Percentiles rank a stretch among this genome's conserved stretches.
Conservation (phyloP, 2,329 filamentous ascomycete genomes). For the Neocatenulostroma microsporum region DNA sequence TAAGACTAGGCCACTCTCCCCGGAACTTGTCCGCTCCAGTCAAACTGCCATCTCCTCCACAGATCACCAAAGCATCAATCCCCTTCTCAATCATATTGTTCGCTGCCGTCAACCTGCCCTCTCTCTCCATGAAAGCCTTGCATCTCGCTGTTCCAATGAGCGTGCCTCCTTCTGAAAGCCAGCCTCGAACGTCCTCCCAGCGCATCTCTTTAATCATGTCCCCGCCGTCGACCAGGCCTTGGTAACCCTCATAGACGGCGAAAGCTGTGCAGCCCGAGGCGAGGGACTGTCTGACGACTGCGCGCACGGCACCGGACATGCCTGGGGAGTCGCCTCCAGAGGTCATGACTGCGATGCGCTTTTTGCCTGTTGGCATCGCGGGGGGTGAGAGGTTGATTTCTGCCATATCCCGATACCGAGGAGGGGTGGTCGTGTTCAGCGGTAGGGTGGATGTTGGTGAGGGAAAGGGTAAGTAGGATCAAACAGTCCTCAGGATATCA, state of each 20-base stretch:
- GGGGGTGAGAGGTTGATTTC: slow-evolving; percentile 25
- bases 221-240: slow-evolving; percentile 84
- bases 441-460: no score
- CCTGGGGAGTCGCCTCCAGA: slow-evolving; percentile 89
- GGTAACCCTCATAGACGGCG: slow-evolving; percentile 78
- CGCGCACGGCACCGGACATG: slow-evolving; percentile 87
- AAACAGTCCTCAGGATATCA: no score
- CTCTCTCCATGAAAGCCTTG: slow-evolving; percentile 82
- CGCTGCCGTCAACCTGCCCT: slow-evolving; percentile 73
- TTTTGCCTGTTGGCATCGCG: slow-evolving; percentile 34
- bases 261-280: slow-evolving; percentile 53
- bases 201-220: slow-evolving; percentile 78
- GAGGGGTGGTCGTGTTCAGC: no score
- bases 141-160: slow-evolving; percentile 92
- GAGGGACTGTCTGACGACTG: slow-evolving; percentile 85
- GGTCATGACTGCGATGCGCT: slow-evolving; percentile 81
- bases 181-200: slow-evolving; percentile 93
- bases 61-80: slow-evolving; percentile 94
- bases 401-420: no score
- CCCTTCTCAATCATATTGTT: slow-evolving; percentile 91
- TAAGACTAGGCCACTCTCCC: slow-evolving; percentile 78
- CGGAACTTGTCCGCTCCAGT: slow-evolving; percentile 94
- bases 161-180: slow-evolving; percentile 87
- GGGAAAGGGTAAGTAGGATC: no score
- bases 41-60: slow-evolving; percentile 90